A percentile compares a stretch with the other conserved stretches of the same genome.
Evolutionary conservation across 176 grass and related monocot genomes (phyloP).

Genomic region (Melocanna baccifera): DNA sequence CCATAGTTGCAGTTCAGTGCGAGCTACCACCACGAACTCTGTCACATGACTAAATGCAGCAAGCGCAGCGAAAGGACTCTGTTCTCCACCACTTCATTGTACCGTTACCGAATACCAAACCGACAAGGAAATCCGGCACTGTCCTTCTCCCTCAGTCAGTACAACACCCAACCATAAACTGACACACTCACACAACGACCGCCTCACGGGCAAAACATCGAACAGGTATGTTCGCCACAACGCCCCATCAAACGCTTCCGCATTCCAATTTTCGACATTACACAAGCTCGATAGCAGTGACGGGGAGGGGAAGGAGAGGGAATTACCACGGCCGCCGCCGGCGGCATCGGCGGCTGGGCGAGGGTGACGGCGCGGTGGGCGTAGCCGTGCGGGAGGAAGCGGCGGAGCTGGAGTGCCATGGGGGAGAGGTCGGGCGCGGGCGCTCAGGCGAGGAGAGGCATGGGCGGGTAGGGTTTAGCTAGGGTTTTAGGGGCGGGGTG

Average conservation of each 20-base stretch:
- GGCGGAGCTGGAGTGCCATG: slow-evolving; percentile 81
- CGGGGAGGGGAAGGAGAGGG: background rate
- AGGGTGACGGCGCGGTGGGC: slow-evolving; percentile 33
- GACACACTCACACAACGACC: background rate
- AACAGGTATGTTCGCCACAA: background rate
- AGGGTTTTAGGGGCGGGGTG: slow-evolving; percentile 27
- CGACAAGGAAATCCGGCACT: no score
- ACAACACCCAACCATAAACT: no score
- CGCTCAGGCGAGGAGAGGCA: slow-evolving; percentile 23
- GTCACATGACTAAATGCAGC: no score
- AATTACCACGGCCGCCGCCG: slow-evolving; percentile 46
- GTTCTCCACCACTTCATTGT: no score
- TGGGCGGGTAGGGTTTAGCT: slow-evolving; percentile 43
- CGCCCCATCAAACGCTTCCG: background rate
- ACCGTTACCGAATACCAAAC: no score
- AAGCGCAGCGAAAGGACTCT: no score
- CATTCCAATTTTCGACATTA: background rate
- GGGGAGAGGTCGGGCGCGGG: background rate
- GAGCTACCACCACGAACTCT: no score
- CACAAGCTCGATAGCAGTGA: background rate
- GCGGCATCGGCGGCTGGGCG: slow-evolving; percentile 21
- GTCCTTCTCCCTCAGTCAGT: no score
- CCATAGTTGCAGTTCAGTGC: no score
- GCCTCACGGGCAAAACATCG: background rate
- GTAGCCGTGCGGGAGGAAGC: slow-evolving; percentile 51